These are phyloP conservation scores for Candida nemodendra DNA, from an alignment of 805 yeast genomes.

Conservation along the genomic window DNA sequence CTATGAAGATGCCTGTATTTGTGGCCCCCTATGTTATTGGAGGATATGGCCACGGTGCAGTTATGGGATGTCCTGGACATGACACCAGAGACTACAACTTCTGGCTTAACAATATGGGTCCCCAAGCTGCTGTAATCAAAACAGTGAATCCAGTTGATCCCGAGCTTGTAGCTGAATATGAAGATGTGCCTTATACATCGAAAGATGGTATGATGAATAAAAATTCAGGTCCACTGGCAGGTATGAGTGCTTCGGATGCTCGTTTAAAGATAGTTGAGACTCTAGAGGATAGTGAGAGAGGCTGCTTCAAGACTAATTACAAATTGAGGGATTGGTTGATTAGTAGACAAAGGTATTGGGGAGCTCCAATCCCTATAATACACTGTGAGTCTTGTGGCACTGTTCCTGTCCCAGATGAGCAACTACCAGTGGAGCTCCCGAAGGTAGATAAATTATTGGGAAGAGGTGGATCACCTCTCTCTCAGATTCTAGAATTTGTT, in stretches of 20 bases:
- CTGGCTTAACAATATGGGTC: conserved; percentile 65
- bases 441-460: conserved; percentile 41
- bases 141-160: conserved; percentile 45
- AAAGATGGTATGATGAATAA: conserved; percentile 48
- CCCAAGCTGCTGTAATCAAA: conserved; percentile 34
- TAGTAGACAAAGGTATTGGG: conserved; percentile 96
- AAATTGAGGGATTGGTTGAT: conserved; percentile 91
- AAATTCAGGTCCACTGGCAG: conserved; percentile 49
- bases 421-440: conserved; percentile 83
- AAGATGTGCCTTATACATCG: conserved; percentile 34
- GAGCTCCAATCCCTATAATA: conserved; percentile 94
- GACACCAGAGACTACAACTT: conserved; percentile 81
- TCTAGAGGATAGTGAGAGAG: conserved; percentile 34
- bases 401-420: conserved; percentile 87
- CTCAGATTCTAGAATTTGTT: conserved; percentile 63
- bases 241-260: conserved; percentile 52
- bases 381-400: conserved; percentile 85
- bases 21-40: conserved; percentile 89
- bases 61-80: conserved; percentile 98
- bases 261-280: conserved; percentile 37
- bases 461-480: conserved; percentile 67
- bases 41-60: conserved; percentile 87
- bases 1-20: conserved; percentile 62
- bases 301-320: conserved; percentile 50
- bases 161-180: conserved; percentile 11